Conservation (phyloP, 176 grass and related monocot species). For the Rhynchospora pubera region DNA sequence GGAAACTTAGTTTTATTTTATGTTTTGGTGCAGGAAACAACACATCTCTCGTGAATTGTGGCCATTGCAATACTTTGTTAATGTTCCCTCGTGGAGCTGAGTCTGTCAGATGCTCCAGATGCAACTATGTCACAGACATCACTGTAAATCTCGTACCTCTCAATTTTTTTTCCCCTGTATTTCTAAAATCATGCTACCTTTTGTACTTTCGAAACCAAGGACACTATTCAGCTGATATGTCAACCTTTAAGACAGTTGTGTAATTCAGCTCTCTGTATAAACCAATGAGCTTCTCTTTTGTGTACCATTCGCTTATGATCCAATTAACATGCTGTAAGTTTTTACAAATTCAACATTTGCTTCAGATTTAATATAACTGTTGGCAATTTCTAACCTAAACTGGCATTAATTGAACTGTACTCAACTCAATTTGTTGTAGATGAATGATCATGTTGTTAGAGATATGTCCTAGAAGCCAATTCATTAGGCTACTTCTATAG, state of each 20-base stretch:
- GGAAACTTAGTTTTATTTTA: constrained; percentile 11
- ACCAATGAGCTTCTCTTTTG: not conserved
- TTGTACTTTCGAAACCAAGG: not conserved
- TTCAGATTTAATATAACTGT: not conserved
- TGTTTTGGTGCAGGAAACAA: constrained; percentile 52
- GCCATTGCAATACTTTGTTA: constrained; percentile 59
- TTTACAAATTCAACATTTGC: not conserved
- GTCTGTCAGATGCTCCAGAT: constrained; percentile 83
- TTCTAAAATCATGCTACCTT: not conserved
- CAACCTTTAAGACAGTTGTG: not conserved
- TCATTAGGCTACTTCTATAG: too few species aligned
- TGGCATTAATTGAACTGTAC: not conserved
- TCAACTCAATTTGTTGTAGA: not conserved
- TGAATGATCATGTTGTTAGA: not conserved
- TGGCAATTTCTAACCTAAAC: not conserved
- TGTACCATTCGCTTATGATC: not conserved
- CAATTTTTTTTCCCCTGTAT: not conserved
- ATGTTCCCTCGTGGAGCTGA: constrained; percentile 78
- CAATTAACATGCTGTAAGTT: not conserved
- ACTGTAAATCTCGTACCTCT: constrained; percentile 34
- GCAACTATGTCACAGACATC: constrained; percentile 64
- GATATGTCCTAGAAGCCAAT: too few species aligned
- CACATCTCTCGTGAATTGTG: constrained; percentile 68
- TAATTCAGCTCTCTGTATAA: not conserved
- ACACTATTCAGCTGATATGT: not conserved